phyloP scores from a whole-genome alignment of 805 yeast genomes.

The Pichia sporocuriosa region DNA sequence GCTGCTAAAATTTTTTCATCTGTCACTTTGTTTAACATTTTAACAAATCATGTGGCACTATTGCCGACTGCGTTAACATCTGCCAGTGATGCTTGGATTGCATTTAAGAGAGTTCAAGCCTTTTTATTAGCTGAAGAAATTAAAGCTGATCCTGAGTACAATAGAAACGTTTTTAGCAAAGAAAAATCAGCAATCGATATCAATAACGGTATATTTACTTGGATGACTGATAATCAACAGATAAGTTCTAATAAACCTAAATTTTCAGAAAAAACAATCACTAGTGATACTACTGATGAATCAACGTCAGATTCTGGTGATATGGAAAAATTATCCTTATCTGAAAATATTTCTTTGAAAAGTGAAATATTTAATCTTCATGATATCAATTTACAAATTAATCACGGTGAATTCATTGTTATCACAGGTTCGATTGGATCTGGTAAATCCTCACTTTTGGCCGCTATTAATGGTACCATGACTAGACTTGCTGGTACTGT shows the following conservation, averaged over 20 bases:
- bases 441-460: slow-evolving; percentile 69
- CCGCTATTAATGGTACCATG: slow-evolving; percentile 71
- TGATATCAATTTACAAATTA: slow-evolving; percentile 45
- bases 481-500: slow-evolving; percentile 46
- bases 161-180: slow-evolving; percentile 12
- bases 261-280: too few species aligned
- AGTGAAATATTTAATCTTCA: slow-evolving; percentile 31
- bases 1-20: slow-evolving; percentile 69
- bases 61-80: slow-evolving; percentile 66
- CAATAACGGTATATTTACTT: slow-evolving; percentile 50
- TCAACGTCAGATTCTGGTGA: not conserved
- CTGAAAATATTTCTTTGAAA: too few species aligned
- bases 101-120: slow-evolving; percentile 49
- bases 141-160: slow-evolving; percentile 24
- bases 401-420: slow-evolving; percentile 62
- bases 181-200: slow-evolving; percentile 39
- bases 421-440: slow-evolving; percentile 73
- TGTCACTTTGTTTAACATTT: slow-evolving; percentile 55
- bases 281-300: too few species aligned
- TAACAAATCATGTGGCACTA: slow-evolving; percentile 57
- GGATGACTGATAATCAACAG: slow-evolving; percentile 39
- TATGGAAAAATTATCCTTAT: too few species aligned
- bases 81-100: slow-evolving; percentile 64
- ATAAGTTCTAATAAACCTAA: not conserved
- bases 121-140: slow-evolving; percentile 38